Conservation (phyloP, 164 flowering plant genomes). For the Annona cherimola region DNA sequence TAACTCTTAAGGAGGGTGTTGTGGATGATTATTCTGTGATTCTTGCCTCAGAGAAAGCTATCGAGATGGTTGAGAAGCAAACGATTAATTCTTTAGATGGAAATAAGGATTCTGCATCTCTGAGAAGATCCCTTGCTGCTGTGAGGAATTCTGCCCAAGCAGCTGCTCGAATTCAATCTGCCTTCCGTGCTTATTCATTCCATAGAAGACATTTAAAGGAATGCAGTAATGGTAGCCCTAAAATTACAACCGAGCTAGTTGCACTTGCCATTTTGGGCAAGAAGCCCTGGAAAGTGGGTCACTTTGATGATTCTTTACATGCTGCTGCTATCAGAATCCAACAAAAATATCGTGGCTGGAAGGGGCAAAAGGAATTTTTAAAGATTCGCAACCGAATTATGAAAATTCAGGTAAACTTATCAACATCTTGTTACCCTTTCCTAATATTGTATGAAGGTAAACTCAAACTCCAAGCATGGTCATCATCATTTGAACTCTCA, state of each 20-base stretch:
- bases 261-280: constrained; percentile 32
- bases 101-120: constrained; percentile 26
- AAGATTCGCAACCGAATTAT: constrained; percentile 55
- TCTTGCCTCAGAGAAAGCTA: constrained; percentile 34
- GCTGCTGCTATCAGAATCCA: constrained; percentile 62
- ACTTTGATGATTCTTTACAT: constrained; percentile 51
- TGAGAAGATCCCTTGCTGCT: constrained; percentile 57
- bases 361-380: constrained; percentile 55
- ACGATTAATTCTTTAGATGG: constrained; percentile 19
- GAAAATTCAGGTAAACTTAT: constrained; percentile 57
- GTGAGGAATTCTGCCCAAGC: constrained; percentile 64
- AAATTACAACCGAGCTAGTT: constrained; percentile 35
- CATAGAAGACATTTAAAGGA: constrained; percentile 33
- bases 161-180: constrained; percentile 60
- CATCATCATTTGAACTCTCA: too few species aligned
- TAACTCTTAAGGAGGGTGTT: constrained; percentile 29
- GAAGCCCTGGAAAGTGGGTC: constrained; percentile 31
- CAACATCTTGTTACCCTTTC: background rate
- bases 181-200: constrained; percentile 50
- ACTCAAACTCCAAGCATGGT: background rate
- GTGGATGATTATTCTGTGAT: constrained; percentile 27
- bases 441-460: background rate
- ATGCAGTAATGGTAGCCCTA: constrained; percentile 24
- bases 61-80: constrained; percentile 28
- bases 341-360: constrained; percentile 71